These are phyloP conservation scores for Myotisia sp. DNA, from an alignment of 2,329 filamentous ascomycete genomes.

Conservation along the genomic window DNA sequence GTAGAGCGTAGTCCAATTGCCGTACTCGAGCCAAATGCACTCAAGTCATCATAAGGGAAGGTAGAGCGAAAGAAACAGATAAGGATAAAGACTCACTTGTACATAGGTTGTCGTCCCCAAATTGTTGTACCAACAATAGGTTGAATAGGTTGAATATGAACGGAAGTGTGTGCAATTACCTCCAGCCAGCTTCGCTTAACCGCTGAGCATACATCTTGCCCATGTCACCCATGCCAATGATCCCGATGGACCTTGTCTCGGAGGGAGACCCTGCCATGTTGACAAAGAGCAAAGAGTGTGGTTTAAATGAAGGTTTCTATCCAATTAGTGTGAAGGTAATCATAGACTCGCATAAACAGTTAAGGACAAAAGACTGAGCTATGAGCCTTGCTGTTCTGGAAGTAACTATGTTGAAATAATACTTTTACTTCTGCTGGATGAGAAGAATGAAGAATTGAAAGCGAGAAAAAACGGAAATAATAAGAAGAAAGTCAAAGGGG, in stretches of 20 bases:
- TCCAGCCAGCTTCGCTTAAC: slow-evolving; percentile 87
- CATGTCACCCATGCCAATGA: slow-evolving; percentile 99
- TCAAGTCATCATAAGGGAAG: slow-evolving; percentile 84
- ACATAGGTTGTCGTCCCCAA: no score
- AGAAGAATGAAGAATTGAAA: no score
- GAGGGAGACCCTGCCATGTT: slow-evolving; percentile 5
- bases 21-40: slow-evolving; percentile 99
- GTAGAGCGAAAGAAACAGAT: slow-evolving; percentile 7
- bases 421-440: no score
- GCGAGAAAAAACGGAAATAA: no score
- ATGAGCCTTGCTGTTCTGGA: no score
- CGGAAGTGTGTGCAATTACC: slow-evolving; percentile 54
- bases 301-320: no score
- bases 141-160: neutral
- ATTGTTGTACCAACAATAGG: no score
- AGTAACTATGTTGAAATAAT: no score
- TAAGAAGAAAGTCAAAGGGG: neutral
- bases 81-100: neutral
- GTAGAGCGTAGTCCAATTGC: slow-evolving; percentile 44
- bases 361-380: no score
- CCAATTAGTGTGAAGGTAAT: no score
- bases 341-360: no score
- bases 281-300: neutral
- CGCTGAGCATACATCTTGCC: slow-evolving; percentile 92
- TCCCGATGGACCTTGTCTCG: slow-evolving; percentile 63